Evolutionary conservation across 768 basidiomycete genomes (phyloP), one percentile per base, ranked within the genome.

Genomic region (Suillus tomentosus): DNA sequence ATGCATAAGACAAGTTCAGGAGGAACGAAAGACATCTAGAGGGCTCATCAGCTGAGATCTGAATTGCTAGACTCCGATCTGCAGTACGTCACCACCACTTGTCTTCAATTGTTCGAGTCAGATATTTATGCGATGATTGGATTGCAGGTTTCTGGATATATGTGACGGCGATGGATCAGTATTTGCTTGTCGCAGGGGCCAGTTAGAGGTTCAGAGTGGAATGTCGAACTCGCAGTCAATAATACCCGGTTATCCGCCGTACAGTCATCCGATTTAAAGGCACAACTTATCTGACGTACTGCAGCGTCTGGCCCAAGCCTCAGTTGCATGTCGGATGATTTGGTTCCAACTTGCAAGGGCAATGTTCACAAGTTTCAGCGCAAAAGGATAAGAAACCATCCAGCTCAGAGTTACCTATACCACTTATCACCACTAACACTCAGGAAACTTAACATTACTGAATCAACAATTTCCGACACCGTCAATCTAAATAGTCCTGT

Each of bases 1-100:
- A 74, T 57, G 13, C 31, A 60, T 14, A 69, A 24, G n/a, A 74
- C 45, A 27, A 74, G 67, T 24, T 73, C 73, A 53, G 63, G 63
- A 5, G 72, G 72, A 60, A 73, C 60, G 37, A 48, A 53, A 10
- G 63, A 63, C 69, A 72, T 72, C 51, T 53, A 17, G 13, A 31
- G n/a, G 39, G 36, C 17, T 11, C 11, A 40, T 53, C 51, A 53
- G 51, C 51, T 53, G 51, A 53, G 51, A 53, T 53, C 15, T 31
- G 31, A 27, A 53, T 31, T 10, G 31, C 31, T 2, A 31, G 51
- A 53, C 51, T 53, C 50, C 50, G 50, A 50, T 50, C 24, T 50
- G 50, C 3, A 24, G 50, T 53, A 27, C 51, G 51, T 27, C 27
- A 53, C 51, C 27, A 17, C 31, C 15, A 51, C 48, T 14, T 24